Conservation (phyloP, 305 asterid species). For the Fraxinus latifolia region DNA sequence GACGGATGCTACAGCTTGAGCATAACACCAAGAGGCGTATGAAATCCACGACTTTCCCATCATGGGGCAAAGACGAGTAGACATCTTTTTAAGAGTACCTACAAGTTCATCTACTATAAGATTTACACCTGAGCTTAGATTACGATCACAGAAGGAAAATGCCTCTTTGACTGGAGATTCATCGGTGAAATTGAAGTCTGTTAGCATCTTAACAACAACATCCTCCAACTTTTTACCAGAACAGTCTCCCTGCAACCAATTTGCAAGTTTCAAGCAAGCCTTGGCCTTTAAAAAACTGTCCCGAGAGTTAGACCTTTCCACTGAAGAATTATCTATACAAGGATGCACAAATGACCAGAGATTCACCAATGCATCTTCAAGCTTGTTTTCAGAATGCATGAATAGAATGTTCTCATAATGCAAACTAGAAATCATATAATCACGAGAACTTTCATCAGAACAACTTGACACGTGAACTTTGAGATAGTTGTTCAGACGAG, state of each 20-base stretch:
- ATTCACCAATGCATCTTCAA: slow-evolving; percentile 63
- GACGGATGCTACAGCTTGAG: slow-evolving; percentile 66
- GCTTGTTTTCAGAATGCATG: slow-evolving; percentile 72
- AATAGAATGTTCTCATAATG: slow-evolving; percentile 70
- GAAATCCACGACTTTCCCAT: slow-evolving; percentile 96
- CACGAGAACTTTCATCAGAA: slow-evolving; percentile 49
- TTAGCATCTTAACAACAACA: slow-evolving; percentile 52
- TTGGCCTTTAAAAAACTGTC: slow-evolving; percentile 73
- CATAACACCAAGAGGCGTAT: slow-evolving; percentile 94
- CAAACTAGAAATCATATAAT: slow-evolving; percentile 53
- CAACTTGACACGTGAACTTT: slow-evolving; percentile 50
- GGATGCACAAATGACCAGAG: slow-evolving; percentile 80
- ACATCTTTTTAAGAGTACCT: slow-evolving; percentile 65
- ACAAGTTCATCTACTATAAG: slow-evolving; percentile 68
- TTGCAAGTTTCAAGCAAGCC: slow-evolving; percentile 93
- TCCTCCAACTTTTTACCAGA: slow-evolving; percentile 44
- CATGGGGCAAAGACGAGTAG: slow-evolving; percentile 83
- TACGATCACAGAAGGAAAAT: slow-evolving; percentile 32
- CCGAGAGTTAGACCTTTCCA: slow-evolving; percentile 40
- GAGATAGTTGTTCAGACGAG: slow-evolving; percentile 71
- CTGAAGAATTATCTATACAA: slow-evolving; percentile 52
- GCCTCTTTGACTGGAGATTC: slow-evolving; percentile 41
- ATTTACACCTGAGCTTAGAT: slow-evolving; percentile 35
- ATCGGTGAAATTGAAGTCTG: slow-evolving; percentile 48
- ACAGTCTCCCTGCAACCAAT: slow-evolving; percentile 60